Evolutionary conservation across 2,329 filamentous ascomycete genomes (phyloP).

Genomic region (Lasiodiplodia sp.): DNA sequence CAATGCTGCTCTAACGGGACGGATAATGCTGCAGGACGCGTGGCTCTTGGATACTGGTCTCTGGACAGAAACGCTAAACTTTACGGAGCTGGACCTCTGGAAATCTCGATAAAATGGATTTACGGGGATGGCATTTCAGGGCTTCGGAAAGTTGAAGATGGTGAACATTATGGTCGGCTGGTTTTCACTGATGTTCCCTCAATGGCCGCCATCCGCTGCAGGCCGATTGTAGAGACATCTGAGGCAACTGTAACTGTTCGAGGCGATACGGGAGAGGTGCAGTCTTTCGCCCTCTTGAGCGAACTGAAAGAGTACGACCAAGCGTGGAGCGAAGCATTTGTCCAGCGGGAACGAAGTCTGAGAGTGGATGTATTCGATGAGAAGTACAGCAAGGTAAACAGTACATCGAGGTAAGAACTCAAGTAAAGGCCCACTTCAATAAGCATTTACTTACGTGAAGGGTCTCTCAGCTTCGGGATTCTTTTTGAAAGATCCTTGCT

Average conservation of each 20-base stretch:
- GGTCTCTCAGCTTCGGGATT: slow-evolving; percentile 27
- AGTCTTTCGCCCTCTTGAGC: slow-evolving; percentile 28
- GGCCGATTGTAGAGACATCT: not conserved
- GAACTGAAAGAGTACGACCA: slow-evolving; percentile 14
- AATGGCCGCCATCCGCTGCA: not conserved
- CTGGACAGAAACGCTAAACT: too few relatives aligned
- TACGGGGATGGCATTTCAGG: not conserved
- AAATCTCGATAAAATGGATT: not conserved
- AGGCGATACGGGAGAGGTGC: slow-evolving; percentile 26
- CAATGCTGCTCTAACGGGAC: not conserved
- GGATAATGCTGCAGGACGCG: not conserved
- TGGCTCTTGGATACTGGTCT: slow-evolving; percentile 7
- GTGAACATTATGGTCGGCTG: too few relatives aligned
- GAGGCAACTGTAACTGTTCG: slow-evolving; percentile 31
- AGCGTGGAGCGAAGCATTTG: slow-evolving; percentile 2
- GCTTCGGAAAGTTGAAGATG: not conserved
- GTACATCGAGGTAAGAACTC: not conserved
- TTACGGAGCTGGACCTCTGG: not conserved
- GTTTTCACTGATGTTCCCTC: not conserved
- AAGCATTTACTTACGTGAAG: too few relatives aligned
- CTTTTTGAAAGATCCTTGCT: slow-evolving; percentile 32
- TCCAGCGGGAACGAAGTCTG: not conserved
- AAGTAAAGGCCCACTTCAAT: too few relatives aligned
- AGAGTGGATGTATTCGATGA: not conserved
- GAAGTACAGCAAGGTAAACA: slow-evolving; percentile 25